A percentile compares a stretch with the other conserved stretches of the same genome.
Conservation (phyloP, 768 basidiomycete species). For the Mycena vitilis region DNA sequence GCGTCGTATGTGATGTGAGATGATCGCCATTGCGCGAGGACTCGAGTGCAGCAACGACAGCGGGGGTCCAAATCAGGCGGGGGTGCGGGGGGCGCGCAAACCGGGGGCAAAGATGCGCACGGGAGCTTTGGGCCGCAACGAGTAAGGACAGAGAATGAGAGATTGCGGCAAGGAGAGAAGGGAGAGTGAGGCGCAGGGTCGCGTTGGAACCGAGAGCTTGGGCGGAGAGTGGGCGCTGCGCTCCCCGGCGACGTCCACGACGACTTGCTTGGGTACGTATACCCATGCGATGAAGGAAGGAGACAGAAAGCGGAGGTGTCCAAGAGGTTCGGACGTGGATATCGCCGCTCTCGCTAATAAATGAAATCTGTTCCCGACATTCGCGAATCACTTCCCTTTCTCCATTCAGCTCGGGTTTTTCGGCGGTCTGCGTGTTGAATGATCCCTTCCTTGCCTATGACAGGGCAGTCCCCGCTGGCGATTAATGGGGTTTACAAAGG, state of each 20-base stretch:
- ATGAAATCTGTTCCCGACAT: no score
- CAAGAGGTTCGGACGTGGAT: no score
- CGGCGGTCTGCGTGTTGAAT: no score
- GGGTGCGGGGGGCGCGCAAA: background rate
- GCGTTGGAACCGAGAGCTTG: background rate
- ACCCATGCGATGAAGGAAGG: background rate
- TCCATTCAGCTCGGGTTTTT: no score
- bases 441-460: no score
- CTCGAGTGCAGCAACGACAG: slow-evolving; percentile 1
- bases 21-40: slow-evolving; percentile 4
- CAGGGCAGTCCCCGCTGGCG: no score
- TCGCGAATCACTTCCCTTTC: no score
- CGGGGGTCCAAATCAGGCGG: background rate
- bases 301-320: no score
- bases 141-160: background rate
- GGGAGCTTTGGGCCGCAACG: background rate
- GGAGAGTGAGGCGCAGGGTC: background rate
- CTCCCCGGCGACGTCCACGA: background rate
- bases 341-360: no score
- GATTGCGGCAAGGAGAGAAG: background rate
- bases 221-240: background rate
- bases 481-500: no score
- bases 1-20: slow-evolving; percentile 1
- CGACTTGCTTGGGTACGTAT: background rate
- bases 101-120: no score